A percentile compares a stretch with the other conserved stretches of the same genome.
These are phyloP conservation scores for Pneumocystis oryctolagi DNA, from an alignment of 1,139 yeast species.

Conservation along the genomic window DNA sequence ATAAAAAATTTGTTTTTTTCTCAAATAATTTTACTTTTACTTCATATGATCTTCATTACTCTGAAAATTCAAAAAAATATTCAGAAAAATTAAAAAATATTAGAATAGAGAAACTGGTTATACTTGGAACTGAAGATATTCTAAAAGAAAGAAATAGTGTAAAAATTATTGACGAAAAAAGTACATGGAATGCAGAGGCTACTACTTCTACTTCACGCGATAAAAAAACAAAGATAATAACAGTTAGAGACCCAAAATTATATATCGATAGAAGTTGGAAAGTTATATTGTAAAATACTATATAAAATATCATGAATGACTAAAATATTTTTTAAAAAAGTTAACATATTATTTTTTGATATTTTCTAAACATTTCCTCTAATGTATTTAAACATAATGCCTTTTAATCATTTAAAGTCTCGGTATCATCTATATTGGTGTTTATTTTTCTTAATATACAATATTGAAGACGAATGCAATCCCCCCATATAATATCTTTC, in stretches of 20 bases:
- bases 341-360: neutral
- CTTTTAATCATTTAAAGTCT: neutral
- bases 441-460: neutral
- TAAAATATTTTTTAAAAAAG: too few relatives aligned
- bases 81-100: constrained; percentile 22
- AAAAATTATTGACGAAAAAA: constrained; percentile 26
- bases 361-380: neutral
- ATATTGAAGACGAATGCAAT: neutral
- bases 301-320: too few relatives aligned
- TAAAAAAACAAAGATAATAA: constrained; percentile 18
- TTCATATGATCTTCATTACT: constrained; percentile 15
- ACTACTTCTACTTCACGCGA: constrained; percentile 10
- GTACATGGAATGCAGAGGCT: constrained; percentile 27
- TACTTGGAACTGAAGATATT: constrained; percentile 33
- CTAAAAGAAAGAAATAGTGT: constrained; percentile 4
- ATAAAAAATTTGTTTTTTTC: constrained; percentile 27
- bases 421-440: neutral
- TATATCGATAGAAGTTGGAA: constrained; percentile 38
- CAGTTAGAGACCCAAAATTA: constrained; percentile 43
- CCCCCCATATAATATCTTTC: neutral
- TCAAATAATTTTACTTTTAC: constrained; percentile 14
- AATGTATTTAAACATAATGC: too few relatives aligned
- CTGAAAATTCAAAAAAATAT: constrained; percentile 18
- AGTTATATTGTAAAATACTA: neutral
- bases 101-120: constrained; percentile 43